Evolutionary conservation across 176 grass and related monocot genomes (phyloP), one percentile per base, ranked within the genome.

Genomic region (Ananas comosus): DNA sequence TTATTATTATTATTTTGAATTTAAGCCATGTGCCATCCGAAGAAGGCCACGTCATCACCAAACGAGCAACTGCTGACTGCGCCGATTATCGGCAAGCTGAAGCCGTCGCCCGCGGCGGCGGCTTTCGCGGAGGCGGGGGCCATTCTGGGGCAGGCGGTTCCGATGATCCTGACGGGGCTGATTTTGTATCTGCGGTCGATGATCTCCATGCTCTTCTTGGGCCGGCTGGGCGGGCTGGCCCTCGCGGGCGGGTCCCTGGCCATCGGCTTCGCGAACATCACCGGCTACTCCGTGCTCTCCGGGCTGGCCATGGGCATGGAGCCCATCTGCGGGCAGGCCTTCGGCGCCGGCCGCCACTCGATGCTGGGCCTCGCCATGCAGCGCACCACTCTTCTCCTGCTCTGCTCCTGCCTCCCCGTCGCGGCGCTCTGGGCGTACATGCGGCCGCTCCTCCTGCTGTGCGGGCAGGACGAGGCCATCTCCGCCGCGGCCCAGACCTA

Each of bases 171-270:
- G 48, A 99, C 90, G 23, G 90, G 89, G 1, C 82, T 99, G 28
- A 82, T 99, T 48, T 67, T 99, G 50, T 99, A 94, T 63, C 76
- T 85, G 29, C 84, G 95, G 1, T 88, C 95, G 18, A 94, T 94
- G 85, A 88, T 99, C n/a, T 99, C 95, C 48, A 99, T 99, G 95
- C 78, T 99, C 1, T 99, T 99, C 51, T 87, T 99, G 1, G 95
- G 95, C 65, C 69, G 71, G 63, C 80, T 99, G 29, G 90, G 95
- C 48, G 89, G 82, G 28, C 87, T 99, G 10, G 80, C 82, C 12
- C 90, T 99, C 33, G 95, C 95, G 22, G 95, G 95, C 14, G 95
- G 95, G 16, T 86, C 90, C 4, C 87, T 99, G 10, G 90, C 95
- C 59, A 94, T 99, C 48, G 90, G 95, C 2, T 99, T 99, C 69